Percentiles rank a stretch among this genome's conserved stretches.
Evolutionary conservation across 2,329 filamentous ascomycete species (phyloP).

Genomic region (Exophiala aquamarina): DNA sequence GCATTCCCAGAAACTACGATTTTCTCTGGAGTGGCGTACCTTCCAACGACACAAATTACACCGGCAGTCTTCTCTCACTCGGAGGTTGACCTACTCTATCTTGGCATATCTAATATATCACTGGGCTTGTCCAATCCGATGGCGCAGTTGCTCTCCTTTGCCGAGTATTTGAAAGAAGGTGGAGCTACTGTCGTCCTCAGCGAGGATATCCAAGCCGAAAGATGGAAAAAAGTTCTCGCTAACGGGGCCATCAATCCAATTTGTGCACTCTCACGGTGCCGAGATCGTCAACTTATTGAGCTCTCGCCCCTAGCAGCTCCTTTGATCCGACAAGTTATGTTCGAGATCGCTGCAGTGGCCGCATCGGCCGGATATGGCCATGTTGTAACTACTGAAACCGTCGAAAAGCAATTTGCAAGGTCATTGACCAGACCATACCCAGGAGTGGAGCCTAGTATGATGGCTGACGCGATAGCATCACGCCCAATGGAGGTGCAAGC

Average conservation of each 20-base stretch:
- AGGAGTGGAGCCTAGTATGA: too few relatives aligned
- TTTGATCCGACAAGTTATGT: too few relatives aligned
- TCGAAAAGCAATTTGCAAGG: too few relatives aligned
- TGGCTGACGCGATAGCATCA: too few relatives aligned
- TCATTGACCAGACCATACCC: too few relatives aligned
- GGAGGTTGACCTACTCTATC: slow-evolving; percentile 48
- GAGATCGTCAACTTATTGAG: slow-evolving; percentile 48
- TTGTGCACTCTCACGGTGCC: slow-evolving; percentile 55
- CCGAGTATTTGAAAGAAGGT: slow-evolving; percentile 42
- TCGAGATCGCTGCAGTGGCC: too few relatives aligned
- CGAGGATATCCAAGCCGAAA: slow-evolving; percentile 55
- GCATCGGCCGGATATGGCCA: too few relatives aligned
- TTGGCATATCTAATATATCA: slow-evolving; percentile 50
- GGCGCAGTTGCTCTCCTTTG: slow-evolving; percentile 37
- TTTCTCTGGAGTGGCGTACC: slow-evolving; percentile 57
- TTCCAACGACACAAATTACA: slow-evolving; percentile 51
- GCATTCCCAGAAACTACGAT: slow-evolving; percentile 54
- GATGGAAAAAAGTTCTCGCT: slow-evolving; percentile 62
- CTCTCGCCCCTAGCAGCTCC: too few relatives aligned
- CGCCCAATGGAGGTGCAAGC: too few relatives aligned
- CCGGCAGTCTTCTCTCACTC: slow-evolving; percentile 50
- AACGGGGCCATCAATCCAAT: slow-evolving; percentile 64
- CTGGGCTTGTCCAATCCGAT: slow-evolving; percentile 19
- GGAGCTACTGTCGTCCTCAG: slow-evolving; percentile 51
- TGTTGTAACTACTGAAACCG: too few relatives aligned